Conservation (phyloP, 2,329 filamentous ascomycete species). For the Stagonosporopsis tanaceti region DNA sequence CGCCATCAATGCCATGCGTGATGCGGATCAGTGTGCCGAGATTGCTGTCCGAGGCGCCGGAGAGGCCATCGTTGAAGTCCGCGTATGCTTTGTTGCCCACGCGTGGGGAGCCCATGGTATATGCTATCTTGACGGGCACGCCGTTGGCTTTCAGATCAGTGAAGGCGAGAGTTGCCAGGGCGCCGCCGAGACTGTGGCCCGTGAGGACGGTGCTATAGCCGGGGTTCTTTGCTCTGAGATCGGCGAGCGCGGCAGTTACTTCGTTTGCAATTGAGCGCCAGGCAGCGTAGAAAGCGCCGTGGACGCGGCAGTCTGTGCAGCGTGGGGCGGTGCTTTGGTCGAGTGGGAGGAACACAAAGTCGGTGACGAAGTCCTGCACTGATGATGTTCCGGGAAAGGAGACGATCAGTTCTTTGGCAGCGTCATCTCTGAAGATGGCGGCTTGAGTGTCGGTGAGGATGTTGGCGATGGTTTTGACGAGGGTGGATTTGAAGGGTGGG, state of each 20-base stretch:
- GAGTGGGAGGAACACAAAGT: constrained; percentile 21
- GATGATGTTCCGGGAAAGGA: constrained; percentile 25
- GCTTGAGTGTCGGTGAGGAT: constrained; percentile 22
- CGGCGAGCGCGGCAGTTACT: constrained; percentile 54
- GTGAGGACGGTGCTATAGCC: constrained; percentile 62
- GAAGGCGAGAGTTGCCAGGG: constrained; percentile 65
- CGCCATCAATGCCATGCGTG: constrained; percentile 71
- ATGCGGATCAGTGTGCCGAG: constrained; percentile 66
- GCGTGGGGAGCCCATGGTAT: constrained; percentile 64
- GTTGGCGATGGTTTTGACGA: constrained; percentile 18
- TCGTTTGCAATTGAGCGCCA: constrained; percentile 61
- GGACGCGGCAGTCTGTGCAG: constrained; percentile 58
- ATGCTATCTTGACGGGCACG: constrained; percentile 15
- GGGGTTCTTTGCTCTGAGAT: constrained; percentile 57
- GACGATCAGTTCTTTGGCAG: constrained; percentile 21
- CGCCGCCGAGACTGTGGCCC: constrained; percentile 73
- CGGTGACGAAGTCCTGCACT: constrained; percentile 22
- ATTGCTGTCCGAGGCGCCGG: constrained; percentile 50
- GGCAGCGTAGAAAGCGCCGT: constrained; percentile 64
- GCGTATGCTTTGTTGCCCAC: constrained; percentile 66
- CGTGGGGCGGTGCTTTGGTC: constrained; percentile 16
- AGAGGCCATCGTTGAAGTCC: constrained; percentile 56
- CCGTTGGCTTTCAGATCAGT: constrained; percentile 21
- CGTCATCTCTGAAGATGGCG: constrained; percentile 24
- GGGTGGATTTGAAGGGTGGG: constrained; percentile 22